phyloP scores from a whole-genome alignment of 140 eudicot species.

The Ambrosia hybrid region DNA sequence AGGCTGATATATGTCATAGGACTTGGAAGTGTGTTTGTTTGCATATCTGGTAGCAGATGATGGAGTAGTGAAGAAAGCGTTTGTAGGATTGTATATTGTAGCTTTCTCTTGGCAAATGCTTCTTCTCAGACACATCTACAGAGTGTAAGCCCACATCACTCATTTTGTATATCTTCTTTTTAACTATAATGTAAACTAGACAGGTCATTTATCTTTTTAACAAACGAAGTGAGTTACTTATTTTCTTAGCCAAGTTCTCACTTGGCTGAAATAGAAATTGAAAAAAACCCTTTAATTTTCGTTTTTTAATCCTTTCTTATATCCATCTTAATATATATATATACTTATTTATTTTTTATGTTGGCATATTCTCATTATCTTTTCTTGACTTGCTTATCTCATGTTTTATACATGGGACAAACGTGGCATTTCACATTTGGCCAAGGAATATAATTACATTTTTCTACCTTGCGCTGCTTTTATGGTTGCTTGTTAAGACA shows the following conservation, averaged over 20 bases:
- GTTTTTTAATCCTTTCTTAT: slow-evolving; percentile 17
- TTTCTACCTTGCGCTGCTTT: background rate
- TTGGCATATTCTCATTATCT: background rate
- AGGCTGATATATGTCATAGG: slow-evolving; percentile 29
- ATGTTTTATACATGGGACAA: slow-evolving; percentile 3
- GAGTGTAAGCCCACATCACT: slow-evolving; percentile 68
- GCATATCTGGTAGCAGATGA: slow-evolving; percentile 1
- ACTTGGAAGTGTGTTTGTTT: slow-evolving; percentile 20
- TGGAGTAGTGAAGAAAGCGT: slow-evolving; percentile 40
- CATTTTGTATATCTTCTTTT: slow-evolving; percentile 35
- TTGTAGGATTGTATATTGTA: slow-evolving; percentile 55
- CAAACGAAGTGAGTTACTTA: slow-evolving; percentile 23
- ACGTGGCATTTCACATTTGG: slow-evolving; percentile 13
- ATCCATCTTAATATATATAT: background rate
- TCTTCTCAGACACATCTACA: slow-evolving; percentile 47
- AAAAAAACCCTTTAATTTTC: slow-evolving; percentile 11
- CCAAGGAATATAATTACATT: background rate
- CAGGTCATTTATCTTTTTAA: slow-evolving; percentile 23
- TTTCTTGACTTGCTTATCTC: background rate
- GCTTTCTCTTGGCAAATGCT: slow-evolving; percentile 52
- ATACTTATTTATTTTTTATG: background rate
- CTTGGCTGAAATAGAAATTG: slow-evolving; percentile 23
- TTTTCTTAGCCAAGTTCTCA: slow-evolving; percentile 10
- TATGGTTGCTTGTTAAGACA: slow-evolving; percentile 11
- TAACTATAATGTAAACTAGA: slow-evolving; percentile 47